A percentile compares a stretch with the other conserved stretches of the same genome.
These are phyloP conservation scores for Mycosphaerella arachidis DNA, from an alignment of 2,329 filamentous ascomycete species.

Conservation along the genomic window DNA sequence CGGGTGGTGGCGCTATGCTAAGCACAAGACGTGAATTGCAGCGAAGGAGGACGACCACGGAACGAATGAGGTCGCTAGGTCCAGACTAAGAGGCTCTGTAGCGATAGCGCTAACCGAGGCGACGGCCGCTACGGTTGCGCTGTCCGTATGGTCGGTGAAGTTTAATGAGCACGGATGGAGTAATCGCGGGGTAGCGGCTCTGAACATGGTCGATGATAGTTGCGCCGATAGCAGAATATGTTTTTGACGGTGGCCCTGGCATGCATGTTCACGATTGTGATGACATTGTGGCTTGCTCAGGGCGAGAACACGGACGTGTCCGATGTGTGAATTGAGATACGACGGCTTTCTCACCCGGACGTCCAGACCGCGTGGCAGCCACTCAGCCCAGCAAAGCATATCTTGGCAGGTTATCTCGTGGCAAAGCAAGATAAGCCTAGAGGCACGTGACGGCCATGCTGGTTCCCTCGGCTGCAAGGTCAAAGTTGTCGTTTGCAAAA, in stretches of 20 bases:
- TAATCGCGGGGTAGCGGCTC: not conserved
- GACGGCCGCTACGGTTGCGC: not conserved
- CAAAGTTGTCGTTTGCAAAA: not conserved
- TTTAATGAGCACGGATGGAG: not conserved
- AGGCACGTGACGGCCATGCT: not conserved
- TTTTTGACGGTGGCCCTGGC: not conserved
- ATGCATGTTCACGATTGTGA: not conserved
- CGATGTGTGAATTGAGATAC: not conserved
- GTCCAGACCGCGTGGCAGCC: constrained; percentile 1
- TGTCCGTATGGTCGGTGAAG: not conserved
- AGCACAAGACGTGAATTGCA: not conserved
- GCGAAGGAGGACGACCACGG: not conserved
- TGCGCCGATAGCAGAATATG: not conserved
- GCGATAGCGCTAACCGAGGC: not conserved
- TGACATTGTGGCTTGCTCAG: not conserved
- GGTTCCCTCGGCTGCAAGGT: not conserved
- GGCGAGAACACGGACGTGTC: not conserved
- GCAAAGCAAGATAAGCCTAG: not conserved
- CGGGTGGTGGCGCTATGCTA: not conserved
- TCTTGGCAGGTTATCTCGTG: not conserved
- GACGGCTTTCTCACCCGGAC: not conserved
- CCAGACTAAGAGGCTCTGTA: not conserved
- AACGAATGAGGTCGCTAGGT: not conserved
- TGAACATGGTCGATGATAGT: not conserved
- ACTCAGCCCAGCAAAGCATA: not conserved